phyloP scores from a whole-genome alignment of 306 rosid species.

The Styphnolobium japonicum region DNA sequence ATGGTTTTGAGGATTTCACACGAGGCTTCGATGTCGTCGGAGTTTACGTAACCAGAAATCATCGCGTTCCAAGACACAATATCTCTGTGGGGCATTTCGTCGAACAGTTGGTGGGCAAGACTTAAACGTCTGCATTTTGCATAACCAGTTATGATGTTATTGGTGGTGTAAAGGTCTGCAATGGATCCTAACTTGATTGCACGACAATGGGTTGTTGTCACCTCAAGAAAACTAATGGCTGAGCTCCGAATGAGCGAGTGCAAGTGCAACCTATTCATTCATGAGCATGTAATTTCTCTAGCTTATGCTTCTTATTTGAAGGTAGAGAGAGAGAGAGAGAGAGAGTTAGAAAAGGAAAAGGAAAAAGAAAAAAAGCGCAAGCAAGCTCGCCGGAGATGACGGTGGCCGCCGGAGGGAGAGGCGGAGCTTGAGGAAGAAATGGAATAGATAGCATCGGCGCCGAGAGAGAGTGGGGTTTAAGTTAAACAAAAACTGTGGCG shows the following conservation, averaged over 20 bases:
- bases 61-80: conserved; percentile 81
- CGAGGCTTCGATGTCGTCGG: conserved; percentile 32
- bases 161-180: conserved; percentile 52
- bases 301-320: too few species aligned
- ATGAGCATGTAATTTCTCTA: too few species aligned
- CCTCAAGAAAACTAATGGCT: conserved; percentile 29
- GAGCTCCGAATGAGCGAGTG: conserved; percentile 36
- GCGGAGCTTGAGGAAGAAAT: too few species aligned
- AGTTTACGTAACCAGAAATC: conserved; percentile 50
- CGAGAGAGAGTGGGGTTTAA: too few species aligned
- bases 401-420: too few species aligned
- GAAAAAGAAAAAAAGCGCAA: too few species aligned
- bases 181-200: conserved; percentile 58
- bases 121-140: conserved; percentile 31
- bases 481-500: too few species aligned
- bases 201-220: conserved; percentile 47
- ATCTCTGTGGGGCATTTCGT: conserved; percentile 61
- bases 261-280: conserved; percentile 58
- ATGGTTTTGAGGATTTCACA: conserved; percentile 47
- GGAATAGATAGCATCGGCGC: too few species aligned
- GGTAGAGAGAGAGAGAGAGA: too few species aligned
- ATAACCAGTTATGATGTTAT: conserved; percentile 53
- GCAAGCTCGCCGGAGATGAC: too few species aligned
- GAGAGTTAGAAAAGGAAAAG: too few species aligned
- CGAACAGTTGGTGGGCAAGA: conserved; percentile 54